A percentile compares a stretch with the other conserved stretches of the same genome.
phyloP scores from a whole-genome alignment of 2,329 filamentous ascomycete genomes.

The Lachnellula suecica region DNA sequence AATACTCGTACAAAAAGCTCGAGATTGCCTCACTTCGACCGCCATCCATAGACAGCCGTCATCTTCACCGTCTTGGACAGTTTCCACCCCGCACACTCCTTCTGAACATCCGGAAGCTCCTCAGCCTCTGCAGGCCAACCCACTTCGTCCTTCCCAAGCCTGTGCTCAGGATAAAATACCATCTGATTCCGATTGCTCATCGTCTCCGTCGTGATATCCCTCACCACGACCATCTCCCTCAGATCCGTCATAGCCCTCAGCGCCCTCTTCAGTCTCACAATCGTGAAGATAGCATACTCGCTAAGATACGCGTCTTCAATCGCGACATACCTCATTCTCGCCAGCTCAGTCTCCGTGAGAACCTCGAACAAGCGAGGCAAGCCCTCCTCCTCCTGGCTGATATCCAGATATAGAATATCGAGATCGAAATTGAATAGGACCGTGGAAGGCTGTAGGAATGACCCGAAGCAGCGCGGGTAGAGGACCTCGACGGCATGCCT shows the following conservation, averaged over 20 bases:
- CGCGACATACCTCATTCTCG: slow-evolving; percentile 4
- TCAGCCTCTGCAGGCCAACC: slow-evolving; percentile 1
- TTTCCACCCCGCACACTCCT: slow-evolving; percentile 3
- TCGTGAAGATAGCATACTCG: slow-evolving; percentile 20
- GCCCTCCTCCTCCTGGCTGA: background rate
- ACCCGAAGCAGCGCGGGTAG: slow-evolving; percentile 1
- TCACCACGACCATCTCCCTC: slow-evolving; percentile 6
- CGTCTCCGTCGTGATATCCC: background rate
- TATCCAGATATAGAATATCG: slow-evolving; percentile 7
- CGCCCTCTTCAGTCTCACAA: slow-evolving; percentile 2
- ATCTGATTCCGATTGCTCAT: background rate
- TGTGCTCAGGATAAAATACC: slow-evolving; percentile 2
- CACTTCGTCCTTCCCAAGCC: background rate
- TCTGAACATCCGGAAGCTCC: slow-evolving; percentile 8
- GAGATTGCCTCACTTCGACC: background rate
- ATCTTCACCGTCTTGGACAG: background rate
- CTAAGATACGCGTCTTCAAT: slow-evolving; percentile 2
- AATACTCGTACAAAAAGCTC: background rate
- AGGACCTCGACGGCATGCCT: background rate
- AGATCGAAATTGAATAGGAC: slow-evolving; percentile 8
- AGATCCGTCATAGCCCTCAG: slow-evolving; percentile 5
- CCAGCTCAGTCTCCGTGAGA: slow-evolving; percentile 1
- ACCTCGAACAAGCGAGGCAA: background rate
- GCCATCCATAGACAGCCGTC: slow-evolving; percentile 8
- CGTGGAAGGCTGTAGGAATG: background rate